phyloP scores from a whole-genome alignment of 1,139 yeast species.

The Pneumocystis murina region DNA sequence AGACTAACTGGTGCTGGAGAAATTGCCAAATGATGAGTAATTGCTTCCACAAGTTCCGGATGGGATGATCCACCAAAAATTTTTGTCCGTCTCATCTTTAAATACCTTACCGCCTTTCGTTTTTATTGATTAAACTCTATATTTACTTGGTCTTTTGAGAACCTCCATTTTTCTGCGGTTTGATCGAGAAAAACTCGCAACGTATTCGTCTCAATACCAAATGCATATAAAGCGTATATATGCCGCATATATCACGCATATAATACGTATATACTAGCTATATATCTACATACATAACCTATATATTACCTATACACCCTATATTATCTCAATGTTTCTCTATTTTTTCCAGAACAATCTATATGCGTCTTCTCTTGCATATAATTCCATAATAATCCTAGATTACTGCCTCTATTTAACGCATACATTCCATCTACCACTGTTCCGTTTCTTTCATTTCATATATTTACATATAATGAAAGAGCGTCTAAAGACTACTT shows the following conservation, averaged over 20 bases:
- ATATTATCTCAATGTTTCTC: too few species aligned
- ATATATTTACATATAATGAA: neutral
- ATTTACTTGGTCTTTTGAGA: neutral
- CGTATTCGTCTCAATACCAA: too few species aligned
- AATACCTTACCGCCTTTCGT: neutral
- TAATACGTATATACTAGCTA: too few species aligned
- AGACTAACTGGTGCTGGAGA: slow-evolving; percentile 90
- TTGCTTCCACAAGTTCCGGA: slow-evolving; percentile 79
- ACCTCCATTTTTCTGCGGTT: neutral
- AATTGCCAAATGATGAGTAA: slow-evolving; percentile 81
- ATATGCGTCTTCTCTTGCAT: neutral
- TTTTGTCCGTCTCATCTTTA: slow-evolving; percentile 80
- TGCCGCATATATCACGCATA: too few species aligned
- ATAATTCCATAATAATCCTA: neutral
- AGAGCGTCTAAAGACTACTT: neutral
- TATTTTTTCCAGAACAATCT: neutral
- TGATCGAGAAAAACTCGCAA: neutral
- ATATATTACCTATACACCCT: too few species aligned
- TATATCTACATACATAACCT: too few species aligned
- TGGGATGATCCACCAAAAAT: slow-evolving; percentile 94
- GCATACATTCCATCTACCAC: neutral
- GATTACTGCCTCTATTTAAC: neutral
- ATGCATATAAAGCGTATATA: too few species aligned
- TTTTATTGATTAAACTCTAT: neutral
- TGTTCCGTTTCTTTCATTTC: neutral